Conservation (phyloP, 306 rosid species). For the Vigna nakashimae region DNA sequence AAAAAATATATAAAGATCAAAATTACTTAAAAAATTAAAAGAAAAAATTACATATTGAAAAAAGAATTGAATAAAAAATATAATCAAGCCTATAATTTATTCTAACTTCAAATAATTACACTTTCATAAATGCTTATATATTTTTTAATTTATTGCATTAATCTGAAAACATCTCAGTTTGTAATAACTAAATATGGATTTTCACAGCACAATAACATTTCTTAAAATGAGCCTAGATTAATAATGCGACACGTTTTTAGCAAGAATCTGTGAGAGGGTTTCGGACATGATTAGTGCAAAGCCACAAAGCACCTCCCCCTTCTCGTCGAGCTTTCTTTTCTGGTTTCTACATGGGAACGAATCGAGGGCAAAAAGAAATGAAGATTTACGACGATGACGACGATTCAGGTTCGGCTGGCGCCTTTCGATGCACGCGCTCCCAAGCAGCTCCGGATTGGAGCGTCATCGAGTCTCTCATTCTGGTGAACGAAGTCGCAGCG, state of each 20-base stretch:
- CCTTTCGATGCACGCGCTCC: slow-evolving; percentile 62
- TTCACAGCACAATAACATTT: not conserved
- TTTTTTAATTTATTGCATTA: no score
- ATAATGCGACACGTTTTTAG: slow-evolving; percentile 14
- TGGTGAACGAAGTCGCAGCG: slow-evolving; percentile 73
- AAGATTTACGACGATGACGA: slow-evolving; percentile 17
- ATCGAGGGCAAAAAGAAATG: not conserved
- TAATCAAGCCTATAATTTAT: no score
- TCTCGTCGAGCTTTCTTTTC: not conserved
- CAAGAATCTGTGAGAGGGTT: not conserved
- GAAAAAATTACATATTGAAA: no score
- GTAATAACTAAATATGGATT: no score
- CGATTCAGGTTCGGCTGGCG: slow-evolving; percentile 16
- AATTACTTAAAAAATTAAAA: no score
- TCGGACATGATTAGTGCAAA: not conserved
- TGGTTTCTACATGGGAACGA: not conserved
- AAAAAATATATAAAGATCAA: no score
- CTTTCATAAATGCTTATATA: no score
- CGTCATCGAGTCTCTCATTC: slow-evolving; percentile 59
- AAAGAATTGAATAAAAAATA: no score
- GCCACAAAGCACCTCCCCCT: not conserved
- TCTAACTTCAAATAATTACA: no score
- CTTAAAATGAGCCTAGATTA: not conserved
- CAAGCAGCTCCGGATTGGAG: slow-evolving; percentile 78
- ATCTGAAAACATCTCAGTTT: no score